phyloP scores from a whole-genome alignment of 495 filamentous ascomycete species.

The Aspergillus asperescens region DNA sequence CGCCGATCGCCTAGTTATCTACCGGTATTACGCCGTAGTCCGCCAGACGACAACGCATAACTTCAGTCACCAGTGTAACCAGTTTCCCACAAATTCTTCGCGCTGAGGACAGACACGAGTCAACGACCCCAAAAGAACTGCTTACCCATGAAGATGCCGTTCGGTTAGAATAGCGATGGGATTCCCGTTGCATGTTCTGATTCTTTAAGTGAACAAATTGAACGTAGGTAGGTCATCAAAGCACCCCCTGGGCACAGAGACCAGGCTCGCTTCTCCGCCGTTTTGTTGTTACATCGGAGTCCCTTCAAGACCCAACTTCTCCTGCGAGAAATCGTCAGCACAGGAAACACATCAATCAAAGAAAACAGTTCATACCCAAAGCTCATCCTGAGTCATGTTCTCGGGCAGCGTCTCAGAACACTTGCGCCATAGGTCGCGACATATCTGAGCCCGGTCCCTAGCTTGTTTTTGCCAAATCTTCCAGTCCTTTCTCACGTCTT shows the following conservation, averaged over 20 bases:
- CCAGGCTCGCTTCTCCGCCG: not conserved
- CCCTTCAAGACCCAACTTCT: slow-evolving; percentile 17
- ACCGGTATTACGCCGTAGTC: no score
- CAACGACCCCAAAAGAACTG: no score
- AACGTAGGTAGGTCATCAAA: not conserved
- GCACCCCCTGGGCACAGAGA: not conserved
- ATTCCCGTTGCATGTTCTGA: not conserved
- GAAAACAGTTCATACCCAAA: slow-evolving; percentile 40
- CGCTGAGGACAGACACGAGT: no score
- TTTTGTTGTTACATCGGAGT: not conserved
- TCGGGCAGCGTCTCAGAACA: slow-evolving; percentile 46
- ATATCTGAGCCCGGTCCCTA: slow-evolving; percentile 45
- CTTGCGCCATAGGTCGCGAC: slow-evolving; percentile 46
- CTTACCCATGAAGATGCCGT: no score
- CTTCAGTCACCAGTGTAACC: no score
- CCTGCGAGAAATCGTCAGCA: slow-evolving; percentile 9
- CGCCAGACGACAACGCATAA: no score
- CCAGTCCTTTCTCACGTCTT: slow-evolving; percentile 44
- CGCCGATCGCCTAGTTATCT: slow-evolving; percentile 5
- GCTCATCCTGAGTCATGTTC: slow-evolving; percentile 39
- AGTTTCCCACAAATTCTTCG: not conserved
- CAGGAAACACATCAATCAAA: not conserved
- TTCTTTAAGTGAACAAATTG: not conserved
- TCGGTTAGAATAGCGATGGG: not conserved
- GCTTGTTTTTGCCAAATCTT: slow-evolving; percentile 47